Conservation (phyloP, 1,284 basidiomycete species). For the Apiotrichum gracile region DNA sequence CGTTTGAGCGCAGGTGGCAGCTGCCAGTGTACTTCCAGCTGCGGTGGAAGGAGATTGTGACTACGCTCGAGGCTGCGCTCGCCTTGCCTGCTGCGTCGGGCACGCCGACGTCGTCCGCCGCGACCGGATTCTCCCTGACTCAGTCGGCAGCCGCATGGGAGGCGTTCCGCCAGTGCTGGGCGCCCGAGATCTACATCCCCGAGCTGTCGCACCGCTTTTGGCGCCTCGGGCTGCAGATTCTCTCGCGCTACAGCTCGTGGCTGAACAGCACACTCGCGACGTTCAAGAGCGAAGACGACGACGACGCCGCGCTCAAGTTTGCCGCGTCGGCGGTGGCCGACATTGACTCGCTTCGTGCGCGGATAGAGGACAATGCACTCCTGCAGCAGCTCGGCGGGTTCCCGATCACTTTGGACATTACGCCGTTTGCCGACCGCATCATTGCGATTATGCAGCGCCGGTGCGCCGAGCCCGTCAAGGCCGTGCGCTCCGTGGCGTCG, state of each 20-base stretch:
- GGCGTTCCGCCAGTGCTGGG: conserved; percentile 75
- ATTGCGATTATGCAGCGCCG: conserved; percentile 66
- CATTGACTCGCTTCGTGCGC: conserved; percentile 21
- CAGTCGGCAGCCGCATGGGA: conserved; percentile 67
- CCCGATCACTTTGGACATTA: conserved; percentile 14
- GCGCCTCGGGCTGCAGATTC: conserved; percentile 76
- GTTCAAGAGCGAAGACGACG: conserved; percentile 57
- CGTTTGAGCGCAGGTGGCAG: conserved; percentile 86
- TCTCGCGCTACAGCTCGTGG: conserved; percentile 72
- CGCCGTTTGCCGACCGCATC: conserved; percentile 56
- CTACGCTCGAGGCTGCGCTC: conserved; percentile 64
- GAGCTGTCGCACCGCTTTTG: conserved; percentile 78
- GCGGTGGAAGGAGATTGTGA: conserved; percentile 90
- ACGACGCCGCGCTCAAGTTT: conserved; percentile 28
- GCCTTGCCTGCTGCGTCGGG: conserved; percentile 14
- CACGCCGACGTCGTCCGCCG: not conserved
- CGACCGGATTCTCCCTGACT: conserved; percentile 39
- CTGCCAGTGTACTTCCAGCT: conserved; percentile 95
- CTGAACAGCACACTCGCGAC: conserved; percentile 49
- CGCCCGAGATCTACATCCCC: conserved; percentile 71
- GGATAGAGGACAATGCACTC: conserved; percentile 4
- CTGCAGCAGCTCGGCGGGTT: conserved; percentile 8
- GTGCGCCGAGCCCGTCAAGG: conserved; percentile 75
- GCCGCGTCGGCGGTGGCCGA: conserved; percentile 33
- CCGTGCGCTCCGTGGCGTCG: conserved; percentile 79